A percentile compares a stretch with the other conserved stretches of the same genome.
phyloP scores from a whole-genome alignment of 495 filamentous ascomycete genomes.

The Chaetomidium leptoderma region DNA sequence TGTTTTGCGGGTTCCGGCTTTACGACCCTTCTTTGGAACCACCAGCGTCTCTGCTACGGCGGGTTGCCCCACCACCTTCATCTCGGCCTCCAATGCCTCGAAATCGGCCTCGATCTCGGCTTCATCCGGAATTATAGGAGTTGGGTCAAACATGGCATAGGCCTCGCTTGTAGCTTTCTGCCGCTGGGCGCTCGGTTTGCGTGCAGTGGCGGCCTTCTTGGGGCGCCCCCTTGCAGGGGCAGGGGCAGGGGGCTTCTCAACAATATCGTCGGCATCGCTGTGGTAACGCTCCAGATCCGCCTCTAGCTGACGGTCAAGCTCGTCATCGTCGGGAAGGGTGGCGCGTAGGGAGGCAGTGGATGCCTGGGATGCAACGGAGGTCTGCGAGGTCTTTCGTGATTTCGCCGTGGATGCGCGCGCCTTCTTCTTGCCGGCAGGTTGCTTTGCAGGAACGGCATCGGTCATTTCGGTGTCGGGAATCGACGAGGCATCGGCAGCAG shows the following conservation, averaged over 20 bases:
- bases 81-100: slow-evolving; percentile 45
- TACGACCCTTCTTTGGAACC: slow-evolving; percentile 45
- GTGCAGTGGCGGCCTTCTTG: slow-evolving; percentile 30
- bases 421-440: slow-evolving; percentile 32
- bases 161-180: slow-evolving; percentile 28
- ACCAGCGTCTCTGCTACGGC: slow-evolving; percentile 26
- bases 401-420: slow-evolving; percentile 36
- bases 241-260: slow-evolving; percentile 29
- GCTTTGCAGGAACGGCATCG: slow-evolving; percentile 28
- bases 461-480: slow-evolving; percentile 36
- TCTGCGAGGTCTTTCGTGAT: slow-evolving; percentile 51
- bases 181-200: slow-evolving; percentile 38
- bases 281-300: slow-evolving; percentile 60
- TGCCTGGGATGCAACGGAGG: slow-evolving; percentile 41
- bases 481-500: slow-evolving; percentile 20
- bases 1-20: slow-evolving; percentile 39
- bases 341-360: slow-evolving; percentile 38
- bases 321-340: slow-evolving; percentile 53
- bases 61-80: slow-evolving; percentile 29
- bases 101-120: slow-evolving; percentile 43
- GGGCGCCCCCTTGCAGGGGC: slow-evolving; percentile 37
- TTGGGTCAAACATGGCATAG: slow-evolving; percentile 45
- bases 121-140: slow-evolving; percentile 42
- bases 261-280: slow-evolving; percentile 51
- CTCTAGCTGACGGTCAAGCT: slow-evolving; percentile 64